Percentiles rank a stretch among this genome's conserved stretches.
Evolutionary conservation across 768 basidiomycete genomes (phyloP).

Genomic region (Termitomyces sp.): DNA sequence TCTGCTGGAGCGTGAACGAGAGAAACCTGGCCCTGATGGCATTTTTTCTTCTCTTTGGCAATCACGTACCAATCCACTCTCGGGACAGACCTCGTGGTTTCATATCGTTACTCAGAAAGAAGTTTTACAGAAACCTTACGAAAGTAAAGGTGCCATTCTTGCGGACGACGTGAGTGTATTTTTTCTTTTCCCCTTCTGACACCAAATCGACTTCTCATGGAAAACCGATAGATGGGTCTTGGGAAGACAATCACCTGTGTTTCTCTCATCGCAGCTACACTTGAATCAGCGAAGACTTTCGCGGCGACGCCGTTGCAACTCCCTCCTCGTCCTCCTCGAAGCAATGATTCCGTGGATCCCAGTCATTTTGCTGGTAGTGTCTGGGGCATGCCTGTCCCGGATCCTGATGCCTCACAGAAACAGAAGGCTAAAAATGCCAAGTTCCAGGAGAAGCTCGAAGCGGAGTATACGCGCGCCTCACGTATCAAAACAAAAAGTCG

Average conservation of each 20-base stretch:
- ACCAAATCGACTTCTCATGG: background rate
- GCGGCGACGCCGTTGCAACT: conserved; percentile 51
- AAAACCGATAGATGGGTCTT: conserved; percentile 79
- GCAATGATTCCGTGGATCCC: conserved; percentile 29
- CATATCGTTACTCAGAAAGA: conserved; percentile 85
- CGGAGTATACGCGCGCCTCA: conserved; percentile 63
- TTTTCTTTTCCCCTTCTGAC: conserved; percentile 14
- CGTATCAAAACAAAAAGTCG: conserved; percentile 81
- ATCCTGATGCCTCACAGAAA: conserved; percentile 37
- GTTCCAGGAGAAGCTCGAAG: conserved; percentile 67
- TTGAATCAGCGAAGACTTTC: conserved; percentile 65
- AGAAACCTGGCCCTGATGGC: conserved; percentile 54
- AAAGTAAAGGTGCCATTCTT: conserved; percentile 85
- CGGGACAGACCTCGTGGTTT: conserved; percentile 55
- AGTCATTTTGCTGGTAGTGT: conserved; percentile 76
- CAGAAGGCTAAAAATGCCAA: conserved; percentile 65
- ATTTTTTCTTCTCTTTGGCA: conserved; percentile 75
- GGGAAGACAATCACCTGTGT: conserved; percentile 97
- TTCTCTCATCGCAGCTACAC: conserved; percentile 86
- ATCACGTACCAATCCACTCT: conserved; percentile 43
- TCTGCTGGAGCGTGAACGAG: conserved; percentile 82
- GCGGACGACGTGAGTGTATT: conserved; percentile 84
- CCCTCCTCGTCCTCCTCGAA: conserved; percentile 31
- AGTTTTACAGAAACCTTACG: conserved; percentile 57
- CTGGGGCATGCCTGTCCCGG: conserved; percentile 75